Evolutionary conservation across 2,329 filamentous ascomycete genomes (phyloP).

Genomic region (Stemphylium vesicarium): DNA sequence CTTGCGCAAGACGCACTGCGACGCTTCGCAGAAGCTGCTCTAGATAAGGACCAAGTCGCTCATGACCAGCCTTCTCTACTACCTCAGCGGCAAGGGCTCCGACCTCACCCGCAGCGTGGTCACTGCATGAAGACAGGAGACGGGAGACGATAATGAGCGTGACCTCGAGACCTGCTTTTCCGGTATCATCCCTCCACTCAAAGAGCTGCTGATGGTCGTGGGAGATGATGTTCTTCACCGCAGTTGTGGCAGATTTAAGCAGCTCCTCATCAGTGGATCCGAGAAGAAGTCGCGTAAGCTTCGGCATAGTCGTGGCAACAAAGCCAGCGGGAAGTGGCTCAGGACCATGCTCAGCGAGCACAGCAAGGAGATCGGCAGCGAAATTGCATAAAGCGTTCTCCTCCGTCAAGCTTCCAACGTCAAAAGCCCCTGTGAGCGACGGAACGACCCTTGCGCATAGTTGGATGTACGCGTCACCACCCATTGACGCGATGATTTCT

Average conservation of each 20-base stretch:
- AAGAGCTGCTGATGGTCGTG: conserved; percentile 92
- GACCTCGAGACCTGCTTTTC: conserved; percentile 84
- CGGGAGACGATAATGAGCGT: conserved; percentile 92
- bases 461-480: conserved; percentile 72
- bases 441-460: conserved; percentile 88
- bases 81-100: conserved; percentile 92
- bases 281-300: conserved; percentile 81
- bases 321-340: conserved; percentile 88
- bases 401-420: conserved; percentile 83
- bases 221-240: conserved; percentile 85
- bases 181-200: conserved; percentile 77
- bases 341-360: conserved; percentile 80
- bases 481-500: conserved; percentile 67
- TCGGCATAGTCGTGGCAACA: conserved; percentile 83
- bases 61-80: conserved; percentile 92
- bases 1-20: conserved; percentile 80
- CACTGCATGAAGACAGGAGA: conserved; percentile 79
- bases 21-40: conserved; percentile 88
- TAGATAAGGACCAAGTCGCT: conserved; percentile 87
- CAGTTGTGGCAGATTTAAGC: conserved; percentile 82
- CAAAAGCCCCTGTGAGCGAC: conserved; percentile 85
- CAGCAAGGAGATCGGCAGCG: conserved; percentile 81
- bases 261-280: conserved; percentile 86
- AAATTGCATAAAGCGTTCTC: conserved; percentile 86
- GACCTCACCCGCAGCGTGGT: conserved; percentile 94